Evolutionary conservation across 2,329 filamentous ascomycete genomes (phyloP), one percentile per base, ranked within the genome.

Genomic region (Colletotrichum graminicola): DNA sequence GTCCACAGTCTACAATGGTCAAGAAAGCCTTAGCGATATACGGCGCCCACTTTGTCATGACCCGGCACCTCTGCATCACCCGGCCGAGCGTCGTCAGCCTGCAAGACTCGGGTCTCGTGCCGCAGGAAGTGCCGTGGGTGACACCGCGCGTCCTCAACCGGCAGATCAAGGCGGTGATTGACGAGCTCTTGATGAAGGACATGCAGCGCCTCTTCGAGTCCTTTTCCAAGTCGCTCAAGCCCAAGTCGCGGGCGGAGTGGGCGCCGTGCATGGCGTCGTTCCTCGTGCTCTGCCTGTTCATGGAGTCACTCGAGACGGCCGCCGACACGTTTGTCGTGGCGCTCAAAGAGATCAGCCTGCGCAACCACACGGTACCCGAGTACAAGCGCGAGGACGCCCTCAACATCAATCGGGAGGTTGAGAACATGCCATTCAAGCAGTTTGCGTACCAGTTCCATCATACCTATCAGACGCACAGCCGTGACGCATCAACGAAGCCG

Each of bases 371-470:
- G 32, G 75, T 78, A 34, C 79, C 82, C 8, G 77, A 76, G 75
- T 84, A 81, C 75, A 78, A 80, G 66, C 83, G 84, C 51, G 78
- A 78, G 8, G 81, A 83, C 41, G 86, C 85, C n/a, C 79, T 87
- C 55, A 78, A 80, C 8, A 78, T 85, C 39, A 87, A 84, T 78
- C 78, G 78, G 39, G 85, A 87, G 76, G 82, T 90, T 57, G 88
- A 90, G 76, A 88, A 88, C 74, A 80, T 89, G 80, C 88, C 88
- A 0, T 90, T 90, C 76, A 87, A 85, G 78, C 87, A 90, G 78
- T 89, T 90, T 75, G 86, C 86, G 4, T 88, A 87, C 73, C 87
- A 89, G 78, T 90, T 90, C 76, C 88, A 90, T 77, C 84, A 88
- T 75, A 82, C 88, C 67, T 90, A 88, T 75, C 87, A 89, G 80